Evolutionary conservation across 2,329 filamentous ascomycete genomes (phyloP).

Genomic region (Beauveria sp.): DNA sequence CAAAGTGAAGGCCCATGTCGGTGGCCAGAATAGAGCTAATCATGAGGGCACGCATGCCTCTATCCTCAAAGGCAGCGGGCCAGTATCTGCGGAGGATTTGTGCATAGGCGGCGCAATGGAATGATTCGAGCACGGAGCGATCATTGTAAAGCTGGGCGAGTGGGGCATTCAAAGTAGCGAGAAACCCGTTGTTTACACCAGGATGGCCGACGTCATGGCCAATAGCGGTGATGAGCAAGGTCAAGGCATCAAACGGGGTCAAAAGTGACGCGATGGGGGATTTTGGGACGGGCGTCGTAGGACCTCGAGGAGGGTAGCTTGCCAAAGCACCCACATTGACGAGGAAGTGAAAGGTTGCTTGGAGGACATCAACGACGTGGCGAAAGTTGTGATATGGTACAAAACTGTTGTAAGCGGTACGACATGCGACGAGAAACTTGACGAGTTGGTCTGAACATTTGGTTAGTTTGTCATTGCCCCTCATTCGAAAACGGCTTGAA

Average conservation of each 20-base stretch:
- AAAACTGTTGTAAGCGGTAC: constrained; percentile 91
- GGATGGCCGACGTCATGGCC: constrained; percentile 97
- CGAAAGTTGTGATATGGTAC: constrained; percentile 98
- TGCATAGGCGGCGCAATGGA: constrained; percentile 94
- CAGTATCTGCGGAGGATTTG: constrained; percentile 91
- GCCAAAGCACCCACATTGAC: constrained; percentile 71
- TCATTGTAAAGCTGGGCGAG: constrained; percentile 96
- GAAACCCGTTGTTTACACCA: constrained; percentile 95
- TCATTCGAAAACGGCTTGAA: background rate
- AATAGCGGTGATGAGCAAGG: constrained; percentile 88
- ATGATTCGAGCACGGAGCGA: constrained; percentile 90
- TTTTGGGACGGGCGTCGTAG: constrained; percentile 27
- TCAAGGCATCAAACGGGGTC: constrained; percentile 80
- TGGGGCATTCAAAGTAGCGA: constrained; percentile 85
- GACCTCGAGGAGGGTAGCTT: constrained; percentile 44
- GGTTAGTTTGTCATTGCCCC: constrained; percentile 29
- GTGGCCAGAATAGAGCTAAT: constrained; percentile 97
- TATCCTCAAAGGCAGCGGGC: constrained; percentile 73
- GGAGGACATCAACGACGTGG: constrained; percentile 91
- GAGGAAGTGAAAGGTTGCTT: constrained; percentile 87
- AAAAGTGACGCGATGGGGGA: constrained; percentile 68
- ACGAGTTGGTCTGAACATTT: constrained; percentile 61
- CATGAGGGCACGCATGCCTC: constrained; percentile 78
- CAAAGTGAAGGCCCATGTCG: constrained; percentile 95
- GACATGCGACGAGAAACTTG: constrained; percentile 78